Evolutionary conservation across 495 filamentous ascomycete species (phyloP), one percentile per base, ranked within the genome.

Genomic region (Xylaria venustula): DNA sequence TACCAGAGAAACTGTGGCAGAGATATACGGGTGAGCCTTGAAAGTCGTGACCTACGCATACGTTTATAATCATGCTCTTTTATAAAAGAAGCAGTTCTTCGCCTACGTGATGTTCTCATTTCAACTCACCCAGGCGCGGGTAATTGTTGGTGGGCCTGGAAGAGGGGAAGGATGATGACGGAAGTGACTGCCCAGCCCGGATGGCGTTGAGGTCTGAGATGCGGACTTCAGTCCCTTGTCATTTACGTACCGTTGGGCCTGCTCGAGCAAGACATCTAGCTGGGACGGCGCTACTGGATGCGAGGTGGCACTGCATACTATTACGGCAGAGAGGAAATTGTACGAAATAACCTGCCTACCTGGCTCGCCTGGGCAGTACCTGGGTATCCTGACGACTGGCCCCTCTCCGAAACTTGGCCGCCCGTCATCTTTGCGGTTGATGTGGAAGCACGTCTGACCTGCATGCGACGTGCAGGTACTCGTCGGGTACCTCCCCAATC

Each of bases 391-490:
- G 28, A 52, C 34, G 57, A 60, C 25, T 60, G 37, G 26, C 25
- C 30, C 56, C 50, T 59, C 37, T 23, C 20, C 20, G 23, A 22
- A 49, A 58, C 22, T 40, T 36, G 41, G 46, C 55, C 56, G 41
- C 34, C 55, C 56, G 37, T 37, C 45, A 44, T 59, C 57, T 52
- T 45, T 36, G 37, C 50, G 28, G 57, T 59, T 25, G 47, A 59
- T 50, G 56, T 34, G 36, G 56, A 46, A 32, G 22, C n/a, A 36
- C 37, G 37, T 55, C 57, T 60, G 57, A 60, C 57, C 47, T 60
- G 57, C 57, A 60, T 51, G 28, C 19, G 47, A 59, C 44, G 44
- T 59, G 46, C 37, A 45, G 26, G 47, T 60, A 60, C 57, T 52
- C 49, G 20, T 60, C 48, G 28, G 40, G 45, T 52, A 58, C 25